A percentile compares a stretch with the other conserved stretches of the same genome.
Conservation (phyloP, 108 stramenopile genomes). For the Cyclotella baltica region DNA sequence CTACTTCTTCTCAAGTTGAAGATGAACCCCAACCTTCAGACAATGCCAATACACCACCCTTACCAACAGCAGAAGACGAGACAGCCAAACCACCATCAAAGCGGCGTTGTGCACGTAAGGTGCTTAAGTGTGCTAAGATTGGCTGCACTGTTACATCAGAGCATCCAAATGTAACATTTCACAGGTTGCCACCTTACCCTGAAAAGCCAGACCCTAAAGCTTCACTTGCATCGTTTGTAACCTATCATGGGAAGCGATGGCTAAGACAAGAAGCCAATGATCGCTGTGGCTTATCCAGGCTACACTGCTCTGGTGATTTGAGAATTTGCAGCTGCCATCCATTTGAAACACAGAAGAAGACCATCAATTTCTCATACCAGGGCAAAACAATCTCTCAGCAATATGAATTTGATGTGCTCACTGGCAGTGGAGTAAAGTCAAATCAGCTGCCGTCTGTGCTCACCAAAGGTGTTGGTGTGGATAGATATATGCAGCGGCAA, state of each 20-base stretch:
- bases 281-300: background rate
- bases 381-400: background rate
- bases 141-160: constrained; percentile 5
- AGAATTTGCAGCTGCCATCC: constrained; percentile 28
- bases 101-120: background rate
- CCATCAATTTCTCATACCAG: background rate
- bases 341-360: constrained; percentile 6
- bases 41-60: background rate
- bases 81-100: background rate
- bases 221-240: constrained; percentile 8
- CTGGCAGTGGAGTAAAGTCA: constrained; percentile 11
- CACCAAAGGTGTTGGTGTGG: constrained; percentile 17
- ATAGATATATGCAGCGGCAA: constrained; percentile 1
- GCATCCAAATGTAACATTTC: background rate
- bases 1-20: background rate
- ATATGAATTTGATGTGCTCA: constrained; percentile 15
- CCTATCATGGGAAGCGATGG: background rate
- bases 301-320: background rate
- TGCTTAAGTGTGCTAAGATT: constrained; percentile 6
- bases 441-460: constrained; percentile 9
- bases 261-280: constrained; percentile 1
- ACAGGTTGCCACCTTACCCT: constrained; percentile 7
- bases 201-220: background rate
- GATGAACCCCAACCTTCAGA: background rate
- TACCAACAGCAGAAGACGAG: background rate